Percentiles rank a stretch among this genome's conserved stretches.
Conservation (phyloP, 2,329 filamentous ascomycete species). For the Teratosphaeria destructans region DNA sequence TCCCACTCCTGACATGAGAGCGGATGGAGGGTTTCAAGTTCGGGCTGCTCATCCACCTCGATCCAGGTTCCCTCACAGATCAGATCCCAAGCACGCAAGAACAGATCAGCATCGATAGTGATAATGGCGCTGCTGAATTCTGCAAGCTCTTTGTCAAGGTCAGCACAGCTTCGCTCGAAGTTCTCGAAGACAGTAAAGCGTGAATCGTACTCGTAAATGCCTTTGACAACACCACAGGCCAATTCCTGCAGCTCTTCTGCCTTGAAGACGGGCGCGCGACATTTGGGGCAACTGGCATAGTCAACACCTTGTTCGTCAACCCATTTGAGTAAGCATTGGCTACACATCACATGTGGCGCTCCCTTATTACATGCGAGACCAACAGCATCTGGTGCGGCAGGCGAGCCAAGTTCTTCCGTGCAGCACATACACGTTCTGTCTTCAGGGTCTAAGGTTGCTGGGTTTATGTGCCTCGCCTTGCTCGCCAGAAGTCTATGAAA, state of each 20-base stretch:
- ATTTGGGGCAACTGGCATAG: neutral
- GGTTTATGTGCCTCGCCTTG: neutral
- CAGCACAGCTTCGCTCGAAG: neutral
- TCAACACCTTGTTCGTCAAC: too few species aligned
- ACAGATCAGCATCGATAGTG: neutral
- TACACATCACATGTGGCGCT: too few species aligned
- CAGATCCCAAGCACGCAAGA: neutral
- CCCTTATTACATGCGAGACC: too few species aligned
- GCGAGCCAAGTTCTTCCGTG: too few species aligned
- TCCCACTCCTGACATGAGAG: neutral
- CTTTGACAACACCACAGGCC: neutral
- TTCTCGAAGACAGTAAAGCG: neutral
- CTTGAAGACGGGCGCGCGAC: neutral
- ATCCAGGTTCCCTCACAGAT: neutral
- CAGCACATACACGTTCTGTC: too few species aligned
- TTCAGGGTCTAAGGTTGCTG: too few species aligned
- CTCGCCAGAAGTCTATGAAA: neutral
- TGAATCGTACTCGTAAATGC: neutral
- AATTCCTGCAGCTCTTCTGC: neutral
- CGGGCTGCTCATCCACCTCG: neutral
- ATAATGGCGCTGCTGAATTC: neutral
- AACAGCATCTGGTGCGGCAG: too few species aligned
- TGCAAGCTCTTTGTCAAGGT: neutral
- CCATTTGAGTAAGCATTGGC: too few species aligned
- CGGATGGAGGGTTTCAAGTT: neutral